A percentile compares a stretch with the other conserved stretches of the same genome.
Evolutionary conservation across 192 early-diverging fungal species (phyloP).

Genomic region (Coemansia sp.): DNA sequence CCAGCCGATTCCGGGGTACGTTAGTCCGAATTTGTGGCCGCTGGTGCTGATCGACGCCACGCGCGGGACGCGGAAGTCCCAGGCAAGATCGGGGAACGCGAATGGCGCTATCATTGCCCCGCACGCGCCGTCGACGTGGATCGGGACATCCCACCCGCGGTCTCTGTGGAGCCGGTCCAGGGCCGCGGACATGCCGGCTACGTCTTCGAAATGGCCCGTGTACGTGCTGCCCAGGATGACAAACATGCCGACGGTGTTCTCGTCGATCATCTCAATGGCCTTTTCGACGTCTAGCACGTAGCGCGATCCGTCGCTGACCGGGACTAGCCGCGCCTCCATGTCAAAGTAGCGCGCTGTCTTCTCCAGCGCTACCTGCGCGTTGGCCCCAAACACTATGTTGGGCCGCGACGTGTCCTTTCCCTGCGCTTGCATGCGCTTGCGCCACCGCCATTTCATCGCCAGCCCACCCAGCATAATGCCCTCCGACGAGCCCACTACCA

Average conservation of each 20-base stretch:
- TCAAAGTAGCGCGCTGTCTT: slow-evolving; percentile 77
- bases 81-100: slow-evolving; percentile 68
- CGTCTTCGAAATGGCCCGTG: slow-evolving; percentile 85
- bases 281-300: slow-evolving; percentile 63
- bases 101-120: slow-evolving; percentile 90
- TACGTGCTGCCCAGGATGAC: slow-evolving; percentile 78
- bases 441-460: slow-evolving; percentile 81
- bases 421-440: slow-evolving; percentile 55
- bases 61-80: slow-evolving; percentile 67
- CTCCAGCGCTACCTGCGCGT: slow-evolving; percentile 73
- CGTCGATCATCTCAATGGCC: slow-evolving; percentile 69
- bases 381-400: slow-evolving; percentile 76
- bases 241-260: slow-evolving; percentile 82
- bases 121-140: slow-evolving; percentile 84
- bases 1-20: slow-evolving; percentile 84
- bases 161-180: slow-evolving; percentile 61
- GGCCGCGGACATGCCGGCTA: slow-evolving; percentile 59
- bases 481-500: slow-evolving; percentile 79
- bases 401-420: slow-evolving; percentile 70
- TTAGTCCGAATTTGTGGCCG: slow-evolving; percentile 87
- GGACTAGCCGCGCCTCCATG: slow-evolving; percentile 67
- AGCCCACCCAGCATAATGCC: slow-evolving; percentile 75
- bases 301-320: slow-evolving; percentile 55
- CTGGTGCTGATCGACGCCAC: slow-evolving; percentile 81
- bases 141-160: slow-evolving; percentile 69